Conservation (phyloP, 176 grass and related monocot genomes). For the Chloris gayana region DNA sequence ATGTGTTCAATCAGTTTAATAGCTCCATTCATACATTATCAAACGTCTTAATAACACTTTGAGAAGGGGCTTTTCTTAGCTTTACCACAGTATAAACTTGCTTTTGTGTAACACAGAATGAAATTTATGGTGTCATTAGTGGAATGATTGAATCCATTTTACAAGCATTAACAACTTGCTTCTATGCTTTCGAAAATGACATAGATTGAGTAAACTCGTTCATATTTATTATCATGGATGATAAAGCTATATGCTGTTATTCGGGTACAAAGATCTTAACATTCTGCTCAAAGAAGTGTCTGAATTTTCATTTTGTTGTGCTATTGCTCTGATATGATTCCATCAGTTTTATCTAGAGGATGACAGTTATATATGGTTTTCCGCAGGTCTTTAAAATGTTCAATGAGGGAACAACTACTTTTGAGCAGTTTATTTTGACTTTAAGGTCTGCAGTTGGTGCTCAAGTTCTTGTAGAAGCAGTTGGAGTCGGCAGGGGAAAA, state of each 20-base stretch:
- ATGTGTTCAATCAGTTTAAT: conserved; percentile 1
- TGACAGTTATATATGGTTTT: conserved; percentile 41
- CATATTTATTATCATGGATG: neutral
- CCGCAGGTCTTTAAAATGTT: conserved; percentile 71
- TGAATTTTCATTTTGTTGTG: conserved; percentile 27
- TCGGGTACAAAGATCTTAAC: neutral
- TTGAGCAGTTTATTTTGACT: conserved; percentile 83
- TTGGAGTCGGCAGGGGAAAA: conserved; percentile 90
- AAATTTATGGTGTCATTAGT: neutral
- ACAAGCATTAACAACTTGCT: neutral
- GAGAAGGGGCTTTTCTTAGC: conserved; percentile 2
- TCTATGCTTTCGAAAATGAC: conserved; percentile 6
- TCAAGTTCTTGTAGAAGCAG: conserved; percentile 62
- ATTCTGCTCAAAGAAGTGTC: conserved; percentile 18
- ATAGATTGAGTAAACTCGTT: conserved; percentile 26
- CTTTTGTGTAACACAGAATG: neutral
- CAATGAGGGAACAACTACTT: conserved; percentile 72
- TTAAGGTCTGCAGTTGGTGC: conserved; percentile 66
- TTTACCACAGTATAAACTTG: conserved; percentile 16
- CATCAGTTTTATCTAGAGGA: conserved; percentile 35
- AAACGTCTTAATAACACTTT: conserved; percentile 5
- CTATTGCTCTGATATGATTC: conserved; percentile 25
- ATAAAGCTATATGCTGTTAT: neutral
- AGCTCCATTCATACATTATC: neutral
- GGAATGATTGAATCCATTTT: neutral